A percentile compares a stretch with the other conserved stretches of the same genome.
Conservation (phyloP, 352 stramenopile genomes). For the Globisporangium paroecandrum region DNA sequence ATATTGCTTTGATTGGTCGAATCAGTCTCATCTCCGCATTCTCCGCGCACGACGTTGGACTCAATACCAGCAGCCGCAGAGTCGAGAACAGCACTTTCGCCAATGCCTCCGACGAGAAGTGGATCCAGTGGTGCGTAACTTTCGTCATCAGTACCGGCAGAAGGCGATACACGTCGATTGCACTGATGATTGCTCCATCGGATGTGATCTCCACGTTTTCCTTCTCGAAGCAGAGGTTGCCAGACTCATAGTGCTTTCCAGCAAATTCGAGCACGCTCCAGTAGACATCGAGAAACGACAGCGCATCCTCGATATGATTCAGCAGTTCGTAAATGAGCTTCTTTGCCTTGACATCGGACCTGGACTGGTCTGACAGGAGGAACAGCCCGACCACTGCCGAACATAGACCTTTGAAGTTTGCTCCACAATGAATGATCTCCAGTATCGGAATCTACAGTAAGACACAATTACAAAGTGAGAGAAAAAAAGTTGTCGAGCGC, state of each 20-base stretch:
- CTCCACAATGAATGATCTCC: constrained; percentile 49
- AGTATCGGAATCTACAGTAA: constrained; percentile 38
- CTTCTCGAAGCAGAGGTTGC: constrained; percentile 27
- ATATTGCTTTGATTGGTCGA: constrained; percentile 29
- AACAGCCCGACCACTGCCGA: constrained; percentile 32
- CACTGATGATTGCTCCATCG: constrained; percentile 9
- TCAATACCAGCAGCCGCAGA: constrained; percentile 40
- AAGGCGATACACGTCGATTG: constrained; percentile 44
- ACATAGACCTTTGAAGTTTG: constrained; percentile 31
- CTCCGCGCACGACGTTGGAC: constrained; percentile 23
- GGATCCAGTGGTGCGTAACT: constrained; percentile 49
- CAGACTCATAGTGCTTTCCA: constrained; percentile 20
- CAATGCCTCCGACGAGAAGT: constrained; percentile 44
- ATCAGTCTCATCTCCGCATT: constrained; percentile 22
- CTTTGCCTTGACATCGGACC: constrained; percentile 19
- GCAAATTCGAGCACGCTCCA: constrained; percentile 46
- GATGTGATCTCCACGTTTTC: constrained; percentile 14
- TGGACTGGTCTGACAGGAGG: constrained; percentile 22
- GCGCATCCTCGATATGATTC: constrained; percentile 40
- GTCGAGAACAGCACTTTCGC: constrained; percentile 38
- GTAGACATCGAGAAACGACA: constrained; percentile 51
- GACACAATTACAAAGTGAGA: not conserved
- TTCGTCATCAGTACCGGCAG: constrained; percentile 32
- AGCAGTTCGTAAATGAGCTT: constrained; percentile 39
- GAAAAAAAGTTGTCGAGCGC: no score